phyloP scores from a whole-genome alignment of 768 basidiomycete species.

The Lactarius sp. region DNA sequence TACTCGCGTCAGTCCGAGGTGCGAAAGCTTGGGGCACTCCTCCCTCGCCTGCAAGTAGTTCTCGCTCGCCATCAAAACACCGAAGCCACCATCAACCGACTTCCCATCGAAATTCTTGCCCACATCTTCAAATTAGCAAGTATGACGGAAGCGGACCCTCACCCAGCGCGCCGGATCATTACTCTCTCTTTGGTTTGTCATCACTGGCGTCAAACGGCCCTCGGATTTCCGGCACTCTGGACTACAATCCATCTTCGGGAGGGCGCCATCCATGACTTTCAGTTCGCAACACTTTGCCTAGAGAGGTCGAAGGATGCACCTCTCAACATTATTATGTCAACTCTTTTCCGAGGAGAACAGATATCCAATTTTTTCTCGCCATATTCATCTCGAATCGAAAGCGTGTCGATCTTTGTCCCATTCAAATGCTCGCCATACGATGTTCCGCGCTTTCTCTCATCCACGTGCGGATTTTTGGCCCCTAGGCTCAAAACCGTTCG shows the following conservation, averaged over 20 bases:
- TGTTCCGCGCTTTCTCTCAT: slow-evolving; percentile 21
- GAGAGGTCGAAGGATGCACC: slow-evolving; percentile 23
- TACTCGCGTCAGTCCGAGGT: slow-evolving; percentile 18
- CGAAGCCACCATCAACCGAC: slow-evolving; percentile 11
- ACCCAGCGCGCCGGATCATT: slow-evolving; percentile 18
- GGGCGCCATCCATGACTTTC: slow-evolving; percentile 25
- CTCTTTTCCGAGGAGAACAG: slow-evolving; percentile 24
- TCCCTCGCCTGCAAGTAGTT: slow-evolving; percentile 21
- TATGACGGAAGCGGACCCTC: slow-evolving; percentile 6
- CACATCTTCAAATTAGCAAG: slow-evolving; percentile 23
- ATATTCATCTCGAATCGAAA: slow-evolving; percentile 23
- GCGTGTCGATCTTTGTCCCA: slow-evolving; percentile 19
- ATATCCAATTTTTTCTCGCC: slow-evolving; percentile 24
- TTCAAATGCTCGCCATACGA: slow-evolving; percentile 24
- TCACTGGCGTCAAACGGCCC: slow-evolving; percentile 26
- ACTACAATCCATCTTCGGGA: slow-evolving; percentile 25
- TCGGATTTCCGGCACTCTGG: slow-evolving; percentile 24
- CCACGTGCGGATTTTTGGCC: slow-evolving; percentile 23
- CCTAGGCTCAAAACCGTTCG: slow-evolving; percentile 22
- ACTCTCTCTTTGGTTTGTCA: slow-evolving; percentile 24
- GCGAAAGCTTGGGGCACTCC: slow-evolving; percentile 17
- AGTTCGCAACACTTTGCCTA: slow-evolving; percentile 24
- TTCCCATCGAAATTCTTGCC: slow-evolving; percentile 23
- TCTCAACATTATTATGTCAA: slow-evolving; percentile 23
- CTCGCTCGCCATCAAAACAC: slow-evolving; percentile 23